Evolutionary conservation across 495 filamentous ascomycete genomes (phyloP), one percentile per base, ranked within the genome.

Genomic region (Pyrenula massariospora): DNA sequence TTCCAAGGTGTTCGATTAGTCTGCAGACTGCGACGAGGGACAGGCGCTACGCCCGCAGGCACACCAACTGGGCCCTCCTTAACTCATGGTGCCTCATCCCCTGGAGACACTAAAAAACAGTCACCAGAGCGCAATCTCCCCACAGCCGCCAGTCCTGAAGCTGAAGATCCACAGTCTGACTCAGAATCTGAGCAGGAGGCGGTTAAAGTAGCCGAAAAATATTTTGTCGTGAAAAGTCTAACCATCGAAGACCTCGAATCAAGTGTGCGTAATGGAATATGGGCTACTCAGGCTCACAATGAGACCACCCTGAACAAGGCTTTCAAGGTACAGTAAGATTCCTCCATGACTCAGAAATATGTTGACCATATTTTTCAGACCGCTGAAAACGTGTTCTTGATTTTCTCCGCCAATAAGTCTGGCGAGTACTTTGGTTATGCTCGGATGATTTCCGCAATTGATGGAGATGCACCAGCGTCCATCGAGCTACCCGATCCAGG

Each of bases 401-500:
- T 98, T 22, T 98, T 98, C 68, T 96, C 91, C 12, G 93, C 91
- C 12, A 98, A 97, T 71, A 97, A 96, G 63, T 97, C 93, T 0
- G 93, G 93, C 20, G 93, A 96, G 69, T 98, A 96, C 63, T 96
- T 93, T 68, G 93, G 93, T 22, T 95, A 95, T 60, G 93, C 91
- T 12, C 83, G 88, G 48, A 98, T 97, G 93, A 76, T 77, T 19
- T 96, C 93, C 52, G 77, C 81, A 8, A 95, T 96, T 67, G 81
- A 80, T 62, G 82, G 91, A 55, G 84, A 92, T 62, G 80, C 84
- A 24, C 77, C 79, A 1, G 79, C 85, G 1, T 77, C 83, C 0
- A 81, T 89, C 53, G 76, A 85, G 60, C 65, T 69, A 60, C 71
- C 73, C 2, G 10, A 8, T 21, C 56, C 61, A 5, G 67, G 69